phyloP scores from a whole-genome alignment of 495 filamentous ascomycete species.

The Immersiella caudata region DNA sequence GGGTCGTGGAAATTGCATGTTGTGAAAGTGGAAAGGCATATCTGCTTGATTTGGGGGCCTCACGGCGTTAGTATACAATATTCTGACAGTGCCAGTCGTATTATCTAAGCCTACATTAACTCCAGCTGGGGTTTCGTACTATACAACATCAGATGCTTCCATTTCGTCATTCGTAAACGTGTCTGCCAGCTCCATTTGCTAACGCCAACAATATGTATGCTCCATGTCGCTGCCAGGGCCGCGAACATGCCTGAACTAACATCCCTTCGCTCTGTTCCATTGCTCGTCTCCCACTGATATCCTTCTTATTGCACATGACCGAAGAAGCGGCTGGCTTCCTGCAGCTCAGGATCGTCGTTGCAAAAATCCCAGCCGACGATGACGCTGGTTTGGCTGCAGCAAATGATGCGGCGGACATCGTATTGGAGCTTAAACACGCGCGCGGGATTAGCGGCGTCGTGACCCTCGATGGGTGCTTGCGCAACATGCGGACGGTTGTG shows the following conservation, averaged over 20 bases:
- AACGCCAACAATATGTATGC: background rate
- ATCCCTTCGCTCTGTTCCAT: background rate
- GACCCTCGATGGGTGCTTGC: constrained; percentile 30
- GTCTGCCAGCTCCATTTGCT: background rate
- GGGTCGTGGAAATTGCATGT: background rate
- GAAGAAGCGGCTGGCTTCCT: constrained; percentile 82
- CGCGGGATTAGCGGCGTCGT: constrained; percentile 54
- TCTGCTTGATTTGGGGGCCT: too few relatives aligned
- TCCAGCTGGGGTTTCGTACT: background rate
- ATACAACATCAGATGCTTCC: background rate
- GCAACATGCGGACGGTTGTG: constrained; percentile 26
- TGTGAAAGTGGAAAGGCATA: background rate
- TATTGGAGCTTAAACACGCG: constrained; percentile 98
- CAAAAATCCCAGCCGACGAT: constrained; percentile 99
- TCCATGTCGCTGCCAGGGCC: background rate
- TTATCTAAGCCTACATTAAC: background rate
- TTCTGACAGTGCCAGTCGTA: background rate
- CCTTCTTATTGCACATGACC: constrained; percentile 41
- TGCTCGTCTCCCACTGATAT: background rate
- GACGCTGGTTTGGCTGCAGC: constrained; percentile 83
- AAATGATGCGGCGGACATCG: constrained; percentile 90
- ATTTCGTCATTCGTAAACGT: background rate
- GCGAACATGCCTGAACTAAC: background rate
- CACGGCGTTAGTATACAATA: background rate
- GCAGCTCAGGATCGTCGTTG: constrained; percentile 80